These are phyloP conservation scores for Taphrina wiesneri DNA, from an alignment of 1,139 yeast species.

Conservation along the genomic window DNA sequence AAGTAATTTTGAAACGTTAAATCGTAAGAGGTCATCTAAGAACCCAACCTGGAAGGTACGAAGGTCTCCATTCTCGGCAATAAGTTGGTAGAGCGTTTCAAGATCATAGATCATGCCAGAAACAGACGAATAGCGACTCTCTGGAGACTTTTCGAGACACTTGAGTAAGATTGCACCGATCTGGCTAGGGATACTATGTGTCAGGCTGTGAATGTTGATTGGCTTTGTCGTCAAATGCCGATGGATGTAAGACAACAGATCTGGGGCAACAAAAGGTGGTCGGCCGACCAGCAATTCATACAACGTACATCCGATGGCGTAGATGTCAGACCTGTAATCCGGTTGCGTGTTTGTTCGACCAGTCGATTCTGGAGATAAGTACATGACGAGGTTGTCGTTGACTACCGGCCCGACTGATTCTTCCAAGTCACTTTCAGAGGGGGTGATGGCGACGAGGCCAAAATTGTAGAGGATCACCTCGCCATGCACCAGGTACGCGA, in stretches of 20 bases:
- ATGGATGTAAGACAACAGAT: constrained; percentile 6
- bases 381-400: constrained; percentile 4
- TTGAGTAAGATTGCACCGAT: constrained; percentile 5
- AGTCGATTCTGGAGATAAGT: constrained; percentile 19
- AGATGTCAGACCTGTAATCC: constrained; percentile 21
- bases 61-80: background rate
- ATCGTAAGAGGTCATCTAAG: constrained; percentile 3
- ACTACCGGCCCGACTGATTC: background rate
- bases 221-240: constrained; percentile 7
- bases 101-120: constrained; percentile 20
- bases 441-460: background rate
- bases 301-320: constrained; percentile 10
- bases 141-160: constrained; percentile 13
- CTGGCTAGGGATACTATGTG: background rate
- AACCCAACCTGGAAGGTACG: background rate
- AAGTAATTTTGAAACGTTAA: background rate
- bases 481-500: background rate
- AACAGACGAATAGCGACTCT: constrained; percentile 4
- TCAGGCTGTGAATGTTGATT: background rate
- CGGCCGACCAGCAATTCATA: constrained; percentile 13
- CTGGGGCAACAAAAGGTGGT: constrained; percentile 17
- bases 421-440: background rate
- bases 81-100: background rate
- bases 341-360: constrained; percentile 11
- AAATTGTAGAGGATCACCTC: background rate